These are phyloP conservation scores for Anaeromyces robustus DNA, from an alignment of 192 early-diverging fungal species.

Conservation along the genomic window DNA sequence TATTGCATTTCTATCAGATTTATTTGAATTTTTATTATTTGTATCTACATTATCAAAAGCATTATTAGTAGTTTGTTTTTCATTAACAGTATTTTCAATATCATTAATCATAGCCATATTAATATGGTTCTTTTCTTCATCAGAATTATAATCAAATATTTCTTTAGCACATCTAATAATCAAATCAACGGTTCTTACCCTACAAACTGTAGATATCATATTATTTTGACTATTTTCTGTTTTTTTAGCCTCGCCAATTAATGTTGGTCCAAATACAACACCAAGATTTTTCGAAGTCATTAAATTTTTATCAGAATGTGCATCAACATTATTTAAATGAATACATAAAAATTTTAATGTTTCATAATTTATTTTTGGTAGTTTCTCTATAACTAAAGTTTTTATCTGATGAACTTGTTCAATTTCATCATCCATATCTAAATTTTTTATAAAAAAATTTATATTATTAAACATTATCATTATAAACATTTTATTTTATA, in stretches of 20 bases:
- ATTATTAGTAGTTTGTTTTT: neutral
- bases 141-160: neutral
- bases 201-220: neutral
- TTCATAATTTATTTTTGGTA: neutral
- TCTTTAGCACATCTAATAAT: neutral
- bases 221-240: neutral
- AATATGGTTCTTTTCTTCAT: neutral
- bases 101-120: neutral
- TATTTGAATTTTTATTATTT: no score
- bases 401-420: neutral
- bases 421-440: neutral
- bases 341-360: neutral
- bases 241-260: neutral
- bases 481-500: no score
- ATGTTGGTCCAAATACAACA: neutral
- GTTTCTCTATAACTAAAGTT: neutral
- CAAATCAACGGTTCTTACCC: neutral
- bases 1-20: no score
- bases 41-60: no score
- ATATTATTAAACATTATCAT: no score
- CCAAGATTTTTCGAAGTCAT: neutral
- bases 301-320: neutral
- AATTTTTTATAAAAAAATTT: no score
- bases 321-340: neutral
- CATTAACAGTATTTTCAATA: neutral